Base-by-base conservation (phyloP, 495 filamentous ascomycete species). In the Talaromyces stipitatus region DNA sequence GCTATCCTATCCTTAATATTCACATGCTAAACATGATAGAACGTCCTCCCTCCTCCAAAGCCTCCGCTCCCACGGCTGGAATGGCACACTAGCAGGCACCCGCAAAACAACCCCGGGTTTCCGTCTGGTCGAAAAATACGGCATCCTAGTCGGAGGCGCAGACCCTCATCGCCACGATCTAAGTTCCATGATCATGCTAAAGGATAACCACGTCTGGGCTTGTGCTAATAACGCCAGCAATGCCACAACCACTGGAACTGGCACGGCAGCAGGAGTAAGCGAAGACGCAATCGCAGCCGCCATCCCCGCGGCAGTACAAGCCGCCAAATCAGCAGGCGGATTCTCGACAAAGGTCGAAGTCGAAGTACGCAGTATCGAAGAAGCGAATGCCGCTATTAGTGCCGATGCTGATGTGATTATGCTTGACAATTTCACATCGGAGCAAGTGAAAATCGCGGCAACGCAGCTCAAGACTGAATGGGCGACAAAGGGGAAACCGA, bases 91-190 rank as follows among this genome's bases (percentile, higher is more conserved):
- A n/a, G 91, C 92, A 0, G 94, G 94, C 30, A 98, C 94, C 16
- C 79, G 94, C 60, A 98, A 98, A 75, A 97, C 95, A 2, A 98
- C 94, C 2, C 94, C 94, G 0, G 94, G 95, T 0, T 97, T 97
- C 72, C 81, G 94, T 3, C 75, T 98, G 8, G 91, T 97, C 2
- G 94, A 98, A 77, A 98, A 98, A 76, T 98, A 97, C 68, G 94
- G 90, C 51, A 95, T 98, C 84, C 74, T 96, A 12, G 85, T 96
- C 12, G 94, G 92, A 18, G 95, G 95, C 16, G 89, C 86, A 29
- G 94, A 98, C 66, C 82, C 86, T 1, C 95, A 98, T 66, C 81
- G 94, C 12, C 89, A 96, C 70, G 95, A 97, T 71, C 73, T 98
- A 33, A 90, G 86, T 60, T 79, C 85, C 43, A 97, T 98, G 94